A percentile compares a stretch with the other conserved stretches of the same genome.
These are phyloP conservation scores for Thielaviopsis euricoi DNA, from an alignment of 2,329 filamentous ascomycete genomes.

Conservation along the genomic window DNA sequence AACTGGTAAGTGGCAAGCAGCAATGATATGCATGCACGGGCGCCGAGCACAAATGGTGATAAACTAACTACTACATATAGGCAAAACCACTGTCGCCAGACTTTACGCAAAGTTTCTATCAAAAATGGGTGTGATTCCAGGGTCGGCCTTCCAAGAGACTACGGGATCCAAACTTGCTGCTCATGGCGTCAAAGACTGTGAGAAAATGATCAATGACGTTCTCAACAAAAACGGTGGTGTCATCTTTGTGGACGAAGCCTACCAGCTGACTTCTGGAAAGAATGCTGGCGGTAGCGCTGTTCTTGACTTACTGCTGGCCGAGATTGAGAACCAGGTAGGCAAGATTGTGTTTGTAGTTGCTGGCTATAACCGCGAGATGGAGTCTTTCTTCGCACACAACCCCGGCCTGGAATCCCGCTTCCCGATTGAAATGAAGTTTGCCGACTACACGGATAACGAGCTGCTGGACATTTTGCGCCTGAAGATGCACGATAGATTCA, in stretches of 20 bases:
- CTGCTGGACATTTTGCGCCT: constrained; percentile 42
- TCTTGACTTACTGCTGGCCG: constrained; percentile 53
- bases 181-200: constrained; percentile 37
- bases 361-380: constrained; percentile 61
- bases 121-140: constrained; percentile 44
- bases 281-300: constrained; percentile 42
- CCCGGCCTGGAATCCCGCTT: constrained; percentile 55
- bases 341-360: constrained; percentile 58
- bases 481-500: constrained; percentile 37
- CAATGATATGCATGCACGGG: not conserved
- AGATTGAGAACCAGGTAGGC: constrained; percentile 55
- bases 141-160: constrained; percentile 44
- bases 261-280: constrained; percentile 49
- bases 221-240: constrained; percentile 45
- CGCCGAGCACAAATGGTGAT: not conserved
- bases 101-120: constrained; percentile 51
- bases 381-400: constrained; percentile 59
- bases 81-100: constrained; percentile 60
- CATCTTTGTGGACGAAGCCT: constrained; percentile 65
- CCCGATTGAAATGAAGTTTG: constrained; percentile 47
- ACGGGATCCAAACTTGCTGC: constrained; percentile 48
- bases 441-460: constrained; percentile 52
- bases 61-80: constrained; percentile 14
- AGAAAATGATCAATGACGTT: constrained; percentile 33
- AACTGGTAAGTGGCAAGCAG: constrained; percentile 33